These are phyloP conservation scores for Lumnitzera racemosa DNA, from an alignment of 345 rosid genomes.

Conservation along the genomic window DNA sequence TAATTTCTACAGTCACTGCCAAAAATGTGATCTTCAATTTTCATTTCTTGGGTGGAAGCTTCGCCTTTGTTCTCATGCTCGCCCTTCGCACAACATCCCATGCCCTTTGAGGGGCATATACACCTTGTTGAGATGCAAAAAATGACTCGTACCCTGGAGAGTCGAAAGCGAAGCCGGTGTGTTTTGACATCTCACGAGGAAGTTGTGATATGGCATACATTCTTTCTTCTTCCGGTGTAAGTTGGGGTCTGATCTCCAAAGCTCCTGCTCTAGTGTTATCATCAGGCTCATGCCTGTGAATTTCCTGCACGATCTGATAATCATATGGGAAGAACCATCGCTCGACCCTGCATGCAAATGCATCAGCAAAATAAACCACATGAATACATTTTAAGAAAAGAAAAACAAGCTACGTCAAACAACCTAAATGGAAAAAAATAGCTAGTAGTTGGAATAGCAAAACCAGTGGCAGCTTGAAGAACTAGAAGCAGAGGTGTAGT, in stretches of 20 bases:
- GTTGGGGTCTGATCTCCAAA: conserved; percentile 48
- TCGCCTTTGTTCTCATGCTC: conserved; percentile 54
- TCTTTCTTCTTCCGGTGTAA: conserved; percentile 71
- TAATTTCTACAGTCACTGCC: conserved; percentile 8
- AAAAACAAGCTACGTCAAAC: not conserved
- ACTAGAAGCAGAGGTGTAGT: no score
- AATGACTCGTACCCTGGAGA: conserved; percentile 98
- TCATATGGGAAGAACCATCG: conserved; percentile 97
- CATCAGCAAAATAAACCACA: not conserved
- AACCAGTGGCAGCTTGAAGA: no score
- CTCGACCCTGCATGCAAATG: conserved; percentile 45
- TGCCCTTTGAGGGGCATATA: conserved; percentile 86
- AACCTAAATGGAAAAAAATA: not conserved
- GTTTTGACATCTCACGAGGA: conserved; percentile 80
- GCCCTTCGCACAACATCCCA: conserved; percentile 99
- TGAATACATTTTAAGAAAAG: no score
- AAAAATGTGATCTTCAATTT: not conserved
- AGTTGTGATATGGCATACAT: conserved; percentile 78
- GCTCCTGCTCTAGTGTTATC: conserved; percentile 31
- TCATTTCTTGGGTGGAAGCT: conserved; percentile 32
- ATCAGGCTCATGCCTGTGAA: conserved; percentile 62
- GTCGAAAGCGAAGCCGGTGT: conserved; percentile 95
- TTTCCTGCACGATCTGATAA: conserved; percentile 92
- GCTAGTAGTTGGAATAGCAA: no score
- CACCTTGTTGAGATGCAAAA: conserved; percentile 83